Evolutionary conservation across 805 yeast species (phyloP), one percentile per base, ranked within the genome.

Genomic region (Vanderwaltozyma verrucispora): DNA sequence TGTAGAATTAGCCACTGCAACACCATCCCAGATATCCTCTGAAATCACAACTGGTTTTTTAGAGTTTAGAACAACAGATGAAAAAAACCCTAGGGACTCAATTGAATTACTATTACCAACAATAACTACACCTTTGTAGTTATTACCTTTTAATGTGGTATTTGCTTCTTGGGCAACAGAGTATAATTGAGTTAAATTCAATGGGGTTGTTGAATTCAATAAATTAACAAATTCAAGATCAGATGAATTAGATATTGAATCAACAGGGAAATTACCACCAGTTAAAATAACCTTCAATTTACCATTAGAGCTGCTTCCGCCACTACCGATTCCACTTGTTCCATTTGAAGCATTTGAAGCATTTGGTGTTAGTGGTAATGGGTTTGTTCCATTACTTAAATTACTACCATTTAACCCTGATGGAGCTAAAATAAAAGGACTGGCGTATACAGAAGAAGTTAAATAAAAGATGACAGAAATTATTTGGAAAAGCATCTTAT

Each of bases 1-100:
- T n/a, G 37, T 35, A 18, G 20, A 39, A 27, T 38, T 43, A 16
- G 43, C 50, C 20, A 54, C 50, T 14, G 49, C 37, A 16, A 53
- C 42, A 37, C 60, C 60, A 39, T 42, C 40, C 14, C 41, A 37
- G 11, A 43, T 36, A 34, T 52, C 44, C 10, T 43, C 43, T 30
- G 48, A 37, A 24, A 54, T 50, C 26, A 54, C 54, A 26, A 54
- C 42, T 29, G 55, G 50, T 30, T 46, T 45, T 11, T 38, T 35
- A 6, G 49, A 36, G 39, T 50, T 42, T 13, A 48, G 33, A 14
- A 53, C 38, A 13, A 50, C 44, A 25, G 51, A 43, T 18, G 46
- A 41, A 41, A 52, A 56, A 44, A 54, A 54, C 4, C 54, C 50
- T 4, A 56, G 37, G 5, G 52, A 41, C 33, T 53, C 59, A 23